A percentile compares a stretch with the other conserved stretches of the same genome.
Conservation (phyloP, 2,329 filamentous ascomycete species). For the Madurella mycetomatis region DNA sequence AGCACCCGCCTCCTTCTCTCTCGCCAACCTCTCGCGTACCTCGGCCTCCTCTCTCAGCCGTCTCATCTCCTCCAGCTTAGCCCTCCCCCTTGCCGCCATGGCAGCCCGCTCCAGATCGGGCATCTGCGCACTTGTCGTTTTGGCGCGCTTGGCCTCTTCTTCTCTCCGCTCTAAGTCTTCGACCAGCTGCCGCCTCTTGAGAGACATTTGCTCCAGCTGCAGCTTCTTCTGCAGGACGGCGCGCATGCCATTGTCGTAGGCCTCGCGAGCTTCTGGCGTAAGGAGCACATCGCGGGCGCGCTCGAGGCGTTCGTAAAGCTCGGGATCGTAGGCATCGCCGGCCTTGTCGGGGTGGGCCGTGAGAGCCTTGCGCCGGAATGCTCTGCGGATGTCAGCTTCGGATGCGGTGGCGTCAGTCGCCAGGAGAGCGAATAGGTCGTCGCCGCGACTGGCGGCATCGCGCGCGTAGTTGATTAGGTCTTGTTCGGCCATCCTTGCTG, state of each 20-base stretch:
- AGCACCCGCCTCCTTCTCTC: slow-evolving; percentile 8
- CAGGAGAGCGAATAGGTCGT: slow-evolving; percentile 77
- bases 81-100: slow-evolving; percentile 33
- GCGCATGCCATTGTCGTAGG: slow-evolving; percentile 73
- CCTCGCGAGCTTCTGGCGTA: slow-evolving; percentile 63
- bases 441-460: slow-evolving; percentile 55
- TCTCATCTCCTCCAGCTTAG: slow-evolving; percentile 38
- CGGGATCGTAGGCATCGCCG: slow-evolving; percentile 66
- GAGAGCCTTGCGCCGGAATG: slow-evolving; percentile 74
- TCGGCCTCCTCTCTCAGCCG: slow-evolving; percentile 40
- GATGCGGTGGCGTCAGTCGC: slow-evolving; percentile 59
- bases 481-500: slow-evolving; percentile 32
- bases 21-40: slow-evolving; percentile 34
- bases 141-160: slow-evolving; percentile 64
- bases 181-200: slow-evolving; percentile 68
- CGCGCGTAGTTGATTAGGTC: slow-evolving; percentile 51
- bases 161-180: slow-evolving; percentile 59
- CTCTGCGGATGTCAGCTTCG: slow-evolving; percentile 72
- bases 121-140: slow-evolving; percentile 7
- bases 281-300: slow-evolving; percentile 81
- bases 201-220: slow-evolving; percentile 69
- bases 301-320: slow-evolving; percentile 80
- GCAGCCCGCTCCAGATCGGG: slow-evolving; percentile 30
- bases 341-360: slow-evolving; percentile 94
- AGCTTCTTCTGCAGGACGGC: slow-evolving; percentile 65